Base-by-base conservation (phyloP, 2,329 filamentous ascomycete species). In the Stemphylium vesicarium region DNA sequence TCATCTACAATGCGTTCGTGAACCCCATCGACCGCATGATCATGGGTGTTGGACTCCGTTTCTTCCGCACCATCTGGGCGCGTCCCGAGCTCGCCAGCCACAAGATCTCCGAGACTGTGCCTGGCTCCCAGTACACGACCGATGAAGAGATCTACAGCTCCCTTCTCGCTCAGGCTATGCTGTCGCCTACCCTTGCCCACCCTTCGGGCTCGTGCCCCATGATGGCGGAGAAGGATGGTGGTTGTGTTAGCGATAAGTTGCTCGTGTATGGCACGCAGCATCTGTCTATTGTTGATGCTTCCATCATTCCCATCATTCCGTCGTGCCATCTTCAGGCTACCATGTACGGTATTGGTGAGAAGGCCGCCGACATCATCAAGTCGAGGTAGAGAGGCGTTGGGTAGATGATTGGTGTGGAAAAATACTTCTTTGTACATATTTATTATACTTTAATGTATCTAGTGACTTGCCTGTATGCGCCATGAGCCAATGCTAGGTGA, bases 351-450 rank as follows among this genome's bases (percentile, higher is more conserved):
- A 60, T 74, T 44, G 70, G 63, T 12, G 72, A 73, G 65, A 74
- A 71, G 63, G 72, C 70, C 40, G 69, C 70, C 11, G 71, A 68
- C 60, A 57, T 72, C 2, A 70, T 74, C 52, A 72, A 71, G 59
- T 45, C 45, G 3, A 69, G 66, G 49, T 42, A 57, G 40, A 46
- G 22, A 11, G 7, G 8, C 7, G 20, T 24, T 24, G 20, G 18
- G n/a, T 9, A 11, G 2, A 12, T 35, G 3, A 5, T 29, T 36
- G 1, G 11, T 22, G 16, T 15, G 3, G 16, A 13, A 1, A 1
- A n/a, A 41, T n/a, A 6, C 11, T 51, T 44, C 40, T 50, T 10
- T 44, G 47, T 55, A 55, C 4, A 51, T 55, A 50, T 5, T 16
- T 26, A 45, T 11, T 12, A n/a, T 42, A 26, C 38, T n/a, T 45